Conservation (phyloP, 2,329 filamentous ascomycete species). For the Nannizzia gypsea region DNA sequence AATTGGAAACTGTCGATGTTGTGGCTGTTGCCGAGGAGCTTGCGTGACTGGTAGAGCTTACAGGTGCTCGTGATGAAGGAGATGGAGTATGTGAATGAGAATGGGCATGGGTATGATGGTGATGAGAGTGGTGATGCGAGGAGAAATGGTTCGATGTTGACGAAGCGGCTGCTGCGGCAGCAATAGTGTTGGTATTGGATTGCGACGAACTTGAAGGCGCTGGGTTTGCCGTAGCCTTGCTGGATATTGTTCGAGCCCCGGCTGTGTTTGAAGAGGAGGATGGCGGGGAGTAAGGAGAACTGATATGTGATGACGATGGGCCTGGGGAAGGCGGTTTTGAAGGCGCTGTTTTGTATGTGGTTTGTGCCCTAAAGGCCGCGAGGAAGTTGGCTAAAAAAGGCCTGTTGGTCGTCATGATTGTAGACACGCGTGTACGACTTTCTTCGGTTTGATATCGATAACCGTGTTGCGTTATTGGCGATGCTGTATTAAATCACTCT, state of each 20-base stretch:
- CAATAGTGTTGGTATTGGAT: conserved; percentile 28
- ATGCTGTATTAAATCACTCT: not conserved
- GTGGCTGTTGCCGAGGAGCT: conserved; percentile 16
- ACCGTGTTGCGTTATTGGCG: not conserved
- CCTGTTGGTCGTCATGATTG: conserved; percentile 51
- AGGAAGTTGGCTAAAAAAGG: conserved; percentile 58
- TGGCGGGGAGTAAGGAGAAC: conserved; percentile 27
- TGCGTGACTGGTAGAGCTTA: conserved; percentile 13
- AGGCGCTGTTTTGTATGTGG: conserved; percentile 42
- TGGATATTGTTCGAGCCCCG: conserved; percentile 37
- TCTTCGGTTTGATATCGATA: not conserved
- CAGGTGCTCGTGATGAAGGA: conserved; percentile 19
- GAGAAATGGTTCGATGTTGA: conserved; percentile 18
- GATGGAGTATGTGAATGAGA: conserved; percentile 20
- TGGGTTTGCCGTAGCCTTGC: conserved; percentile 25
- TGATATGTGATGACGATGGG: conserved; percentile 23
- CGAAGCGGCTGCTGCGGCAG: conserved; percentile 12
- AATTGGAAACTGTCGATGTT: conserved; percentile 13
- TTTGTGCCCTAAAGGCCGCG: conserved; percentile 54
- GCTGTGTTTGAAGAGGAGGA: conserved; percentile 25
- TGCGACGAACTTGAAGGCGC: conserved; percentile 10
- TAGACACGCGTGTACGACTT: not conserved
- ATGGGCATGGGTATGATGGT: conserved; percentile 15
- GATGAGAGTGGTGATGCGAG: conserved; percentile 30
- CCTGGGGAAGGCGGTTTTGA: conserved; percentile 31